Evolutionary conservation across 768 basidiomycete species (phyloP).

Genomic region (Trametes cubensis): DNA sequence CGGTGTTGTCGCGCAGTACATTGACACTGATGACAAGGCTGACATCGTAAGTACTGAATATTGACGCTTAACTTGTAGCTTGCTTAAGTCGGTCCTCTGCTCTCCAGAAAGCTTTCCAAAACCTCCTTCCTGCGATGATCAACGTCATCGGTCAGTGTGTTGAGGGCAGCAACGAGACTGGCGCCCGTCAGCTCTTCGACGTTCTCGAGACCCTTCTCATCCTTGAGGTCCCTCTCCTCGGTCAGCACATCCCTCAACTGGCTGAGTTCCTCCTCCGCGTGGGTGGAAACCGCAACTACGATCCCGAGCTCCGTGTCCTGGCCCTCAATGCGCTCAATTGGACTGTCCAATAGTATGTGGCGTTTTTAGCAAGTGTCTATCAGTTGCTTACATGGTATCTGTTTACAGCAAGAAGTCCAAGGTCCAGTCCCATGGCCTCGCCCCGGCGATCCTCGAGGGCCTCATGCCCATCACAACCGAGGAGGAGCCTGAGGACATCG

Average conservation of each 20-base stretch:
- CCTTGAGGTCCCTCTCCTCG: conserved; percentile 91
- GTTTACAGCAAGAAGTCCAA: conserved; percentile 88
- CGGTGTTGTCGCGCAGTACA: conserved; percentile 91
- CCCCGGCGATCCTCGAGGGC: conserved; percentile 82
- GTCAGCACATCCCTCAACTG: conserved; percentile 84
- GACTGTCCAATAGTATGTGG: conserved; percentile 90
- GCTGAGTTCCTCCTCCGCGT: conserved; percentile 86
- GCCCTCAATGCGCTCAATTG: conserved; percentile 93
- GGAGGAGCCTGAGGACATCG: conserved; percentile 89
- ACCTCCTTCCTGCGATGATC: conserved; percentile 84
- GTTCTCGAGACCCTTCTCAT: conserved; percentile 95
- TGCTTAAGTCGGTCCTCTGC: not conserved
- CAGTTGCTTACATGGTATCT: conserved; percentile 8
- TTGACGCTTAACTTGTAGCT: no score
- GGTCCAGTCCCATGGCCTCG: conserved; percentile 83
- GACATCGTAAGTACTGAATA: conserved; percentile 65
- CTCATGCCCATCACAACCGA: conserved; percentile 95
- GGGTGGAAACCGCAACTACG: conserved; percentile 76
- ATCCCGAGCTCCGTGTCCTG: conserved; percentile 82
- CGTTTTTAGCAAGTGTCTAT: not conserved
- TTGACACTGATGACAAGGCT: conserved; percentile 83
- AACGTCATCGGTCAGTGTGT: conserved; percentile 85
- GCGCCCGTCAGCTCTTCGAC: conserved; percentile 89
- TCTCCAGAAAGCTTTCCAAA: conserved; percentile 80
- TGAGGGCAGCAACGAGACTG: conserved; percentile 74